phyloP scores from a whole-genome alignment of 768 basidiomycete genomes.

The Asterophora lycoperdoides region DNA sequence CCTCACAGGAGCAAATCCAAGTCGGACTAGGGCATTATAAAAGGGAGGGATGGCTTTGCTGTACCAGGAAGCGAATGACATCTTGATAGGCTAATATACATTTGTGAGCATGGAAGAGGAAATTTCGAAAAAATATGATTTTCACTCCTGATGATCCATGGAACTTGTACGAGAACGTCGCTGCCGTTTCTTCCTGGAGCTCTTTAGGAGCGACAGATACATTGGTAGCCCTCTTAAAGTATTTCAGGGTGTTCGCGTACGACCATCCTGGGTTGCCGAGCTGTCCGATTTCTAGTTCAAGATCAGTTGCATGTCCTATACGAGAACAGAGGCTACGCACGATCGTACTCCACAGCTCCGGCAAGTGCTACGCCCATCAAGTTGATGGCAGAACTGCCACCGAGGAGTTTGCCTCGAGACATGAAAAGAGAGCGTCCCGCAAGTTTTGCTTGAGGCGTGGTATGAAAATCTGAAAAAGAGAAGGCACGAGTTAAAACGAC shows the following conservation, averaged over 20 bases:
- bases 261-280: slow-evolving; percentile 11
- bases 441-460: slow-evolving; percentile 20
- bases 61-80: not conserved
- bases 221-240: slow-evolving; percentile 7
- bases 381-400: slow-evolving; percentile 22
- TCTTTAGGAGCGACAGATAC: not conserved
- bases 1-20: not conserved
- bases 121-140: too few species aligned
- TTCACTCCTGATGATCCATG: not conserved
- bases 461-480: slow-evolving; percentile 13
- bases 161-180: not conserved
- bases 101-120: not conserved
- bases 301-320: too few species aligned
- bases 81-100: not conserved
- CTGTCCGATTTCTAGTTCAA: not conserved
- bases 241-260: not conserved
- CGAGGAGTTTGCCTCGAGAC: slow-evolving; percentile 25
- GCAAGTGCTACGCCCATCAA: slow-evolving; percentile 8
- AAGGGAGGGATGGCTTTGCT: not conserved
- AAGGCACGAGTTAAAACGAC: too few species aligned
- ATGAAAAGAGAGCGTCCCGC: slow-evolving; percentile 15
- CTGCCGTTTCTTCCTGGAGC: not conserved
- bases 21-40: not conserved
- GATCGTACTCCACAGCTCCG: slow-evolving; percentile 8
- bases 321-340: not conserved